Conservation (phyloP, 1,284 basidiomycete genomes). For the Violaceomyces palustris region DNA sequence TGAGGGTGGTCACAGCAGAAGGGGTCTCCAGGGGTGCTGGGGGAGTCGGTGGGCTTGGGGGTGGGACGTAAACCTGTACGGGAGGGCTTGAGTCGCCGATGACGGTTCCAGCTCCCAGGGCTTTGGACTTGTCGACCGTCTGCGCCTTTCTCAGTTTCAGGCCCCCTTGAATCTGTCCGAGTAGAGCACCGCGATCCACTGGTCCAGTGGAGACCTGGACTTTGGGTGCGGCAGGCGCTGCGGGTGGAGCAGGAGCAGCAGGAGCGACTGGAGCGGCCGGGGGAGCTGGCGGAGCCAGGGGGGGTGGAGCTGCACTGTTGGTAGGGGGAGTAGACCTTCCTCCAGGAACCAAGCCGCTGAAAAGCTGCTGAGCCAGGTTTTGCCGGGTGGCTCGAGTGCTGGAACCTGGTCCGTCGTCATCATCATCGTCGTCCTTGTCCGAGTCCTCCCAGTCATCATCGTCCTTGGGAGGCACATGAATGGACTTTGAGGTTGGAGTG, state of each 20-base stretch:
- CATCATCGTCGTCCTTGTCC: constrained; percentile 46
- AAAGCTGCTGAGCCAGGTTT: constrained; percentile 48
- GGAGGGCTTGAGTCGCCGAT: constrained; percentile 70
- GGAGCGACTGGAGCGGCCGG: constrained; percentile 50
- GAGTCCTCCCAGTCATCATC: constrained; percentile 49
- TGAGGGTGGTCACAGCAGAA: constrained; percentile 9
- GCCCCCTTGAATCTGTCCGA: constrained; percentile 79
- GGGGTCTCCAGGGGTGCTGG: constrained; percentile 29
- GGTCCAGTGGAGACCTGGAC: constrained; percentile 51
- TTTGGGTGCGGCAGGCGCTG: constrained; percentile 30
- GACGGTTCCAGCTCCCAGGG: constrained; percentile 68
- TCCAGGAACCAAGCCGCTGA: constrained; percentile 46
- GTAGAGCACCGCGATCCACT: constrained; percentile 65
- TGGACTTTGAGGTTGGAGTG: constrained; percentile 13
- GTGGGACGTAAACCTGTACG: constrained; percentile 54
- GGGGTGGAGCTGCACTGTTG: constrained; percentile 48
- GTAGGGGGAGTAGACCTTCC: constrained; percentile 33
- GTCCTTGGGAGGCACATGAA: constrained; percentile 38
- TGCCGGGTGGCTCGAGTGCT: constrained; percentile 48
- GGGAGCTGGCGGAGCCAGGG: constrained; percentile 36
- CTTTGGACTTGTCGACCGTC: constrained; percentile 77
- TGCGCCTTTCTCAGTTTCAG: constrained; percentile 68
- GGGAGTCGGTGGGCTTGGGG: constrained; percentile 31
- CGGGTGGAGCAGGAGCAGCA: constrained; percentile 27
- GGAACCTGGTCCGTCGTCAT: constrained; percentile 44